Evolutionary conservation across 2,329 filamentous ascomycete genomes (phyloP).

Genomic region (Trichophyton simii): DNA sequence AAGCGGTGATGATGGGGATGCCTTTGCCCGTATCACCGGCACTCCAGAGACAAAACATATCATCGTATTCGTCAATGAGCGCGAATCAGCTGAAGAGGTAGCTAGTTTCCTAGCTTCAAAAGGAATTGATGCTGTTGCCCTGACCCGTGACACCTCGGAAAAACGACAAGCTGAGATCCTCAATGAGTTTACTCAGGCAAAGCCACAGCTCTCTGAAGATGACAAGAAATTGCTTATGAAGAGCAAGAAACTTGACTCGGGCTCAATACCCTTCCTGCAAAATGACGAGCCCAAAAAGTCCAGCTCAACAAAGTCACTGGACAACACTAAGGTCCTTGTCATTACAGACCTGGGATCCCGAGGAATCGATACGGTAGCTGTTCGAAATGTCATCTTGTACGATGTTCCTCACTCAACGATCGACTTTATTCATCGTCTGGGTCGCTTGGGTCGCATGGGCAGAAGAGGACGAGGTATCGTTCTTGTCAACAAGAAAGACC

Average conservation of each 20-base stretch:
- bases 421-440: slow-evolving; percentile 93
- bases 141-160: slow-evolving; percentile 73
- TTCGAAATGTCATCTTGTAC: slow-evolving; percentile 83
- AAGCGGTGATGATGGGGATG: slow-evolving; percentile 28
- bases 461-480: slow-evolving; percentile 80
- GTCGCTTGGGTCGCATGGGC: slow-evolving; percentile 84
- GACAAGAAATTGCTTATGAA: slow-evolving; percentile 10
- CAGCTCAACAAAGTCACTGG: slow-evolving; percentile 12
- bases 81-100: slow-evolving; percentile 72
- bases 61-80: slow-evolving; percentile 93
- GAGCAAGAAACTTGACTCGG: slow-evolving; percentile 8
- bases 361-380: slow-evolving; percentile 86
- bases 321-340: slow-evolving; percentile 78
- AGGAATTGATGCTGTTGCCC: slow-evolving; percentile 74
- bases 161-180: slow-evolving; percentile 66
- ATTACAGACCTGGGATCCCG: slow-evolving; percentile 86
- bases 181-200: slow-evolving; percentile 52
- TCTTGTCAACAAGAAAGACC: slow-evolving; percentile 75
- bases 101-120: slow-evolving; percentile 68
- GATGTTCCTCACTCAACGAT: slow-evolving; percentile 97
- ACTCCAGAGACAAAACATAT: slow-evolving; percentile 63
- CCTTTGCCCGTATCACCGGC: slow-evolving; percentile 24
- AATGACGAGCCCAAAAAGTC: slow-evolving; percentile 5
- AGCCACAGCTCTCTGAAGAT: slow-evolving; percentile 24
- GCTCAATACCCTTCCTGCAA: slow-evolving; percentile 14